phyloP scores from a whole-genome alignment of 2,329 filamentous ascomycete genomes.

The Ophiosphaerella herpotricha region DNA sequence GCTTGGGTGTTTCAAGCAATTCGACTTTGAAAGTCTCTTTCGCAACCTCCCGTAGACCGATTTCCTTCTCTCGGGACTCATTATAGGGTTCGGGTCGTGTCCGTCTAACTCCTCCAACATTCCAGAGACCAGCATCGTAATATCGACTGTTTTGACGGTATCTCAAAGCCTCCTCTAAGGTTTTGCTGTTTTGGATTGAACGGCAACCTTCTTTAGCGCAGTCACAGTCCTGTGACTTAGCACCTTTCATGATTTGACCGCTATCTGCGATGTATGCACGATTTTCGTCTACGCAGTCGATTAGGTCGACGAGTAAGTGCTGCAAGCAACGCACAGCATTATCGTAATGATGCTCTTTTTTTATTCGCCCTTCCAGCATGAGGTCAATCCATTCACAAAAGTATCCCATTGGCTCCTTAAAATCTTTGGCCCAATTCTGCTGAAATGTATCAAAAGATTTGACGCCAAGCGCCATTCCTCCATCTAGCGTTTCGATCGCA shows the following conservation, averaged over 20 bases:
- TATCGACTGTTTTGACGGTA: too few species aligned
- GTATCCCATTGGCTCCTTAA: slow-evolving; percentile 1
- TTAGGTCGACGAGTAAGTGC: slow-evolving; percentile 2
- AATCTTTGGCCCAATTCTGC: not conserved
- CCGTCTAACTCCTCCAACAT: too few species aligned
- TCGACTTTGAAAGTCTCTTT: too few species aligned
- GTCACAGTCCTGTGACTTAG: not conserved
- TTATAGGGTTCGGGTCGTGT: too few species aligned
- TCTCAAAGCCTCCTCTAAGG: too few species aligned
- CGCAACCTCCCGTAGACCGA: too few species aligned
- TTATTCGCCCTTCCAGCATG: not conserved
- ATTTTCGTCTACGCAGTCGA: not conserved
- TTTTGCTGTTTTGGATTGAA: too few species aligned
- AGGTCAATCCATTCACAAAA: slow-evolving; percentile 4
- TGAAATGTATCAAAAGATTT: not conserved
- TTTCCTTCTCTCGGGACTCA: too few species aligned
- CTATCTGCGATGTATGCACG: not conserved
- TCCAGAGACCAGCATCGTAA: too few species aligned
- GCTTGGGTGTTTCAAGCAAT: too few species aligned
- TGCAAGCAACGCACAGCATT: not conserved
- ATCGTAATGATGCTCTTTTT: not conserved
- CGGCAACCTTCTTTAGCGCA: not conserved
- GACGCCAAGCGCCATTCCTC: not conserved
- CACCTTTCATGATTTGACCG: not conserved
- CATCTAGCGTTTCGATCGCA: not conserved